Base-by-base conservation (phyloP, 2,329 filamentous ascomycete species). In the Epichloe festucae region DNA sequence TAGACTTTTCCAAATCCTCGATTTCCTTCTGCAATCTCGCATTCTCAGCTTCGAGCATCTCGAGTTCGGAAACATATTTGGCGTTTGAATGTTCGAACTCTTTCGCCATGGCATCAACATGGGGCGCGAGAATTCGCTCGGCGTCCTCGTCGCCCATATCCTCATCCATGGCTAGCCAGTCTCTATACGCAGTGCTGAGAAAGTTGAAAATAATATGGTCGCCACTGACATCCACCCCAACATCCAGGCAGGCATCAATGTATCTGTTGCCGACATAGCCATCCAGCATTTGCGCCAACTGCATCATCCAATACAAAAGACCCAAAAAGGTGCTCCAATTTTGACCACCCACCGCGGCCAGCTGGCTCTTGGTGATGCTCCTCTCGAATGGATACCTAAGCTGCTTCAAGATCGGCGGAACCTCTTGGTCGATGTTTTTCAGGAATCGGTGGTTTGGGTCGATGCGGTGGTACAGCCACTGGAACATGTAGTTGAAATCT, bases 281-380 rank as follows among this genome's bases (percentile, higher is more conserved):
- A 55, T 97, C 90, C 63, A 97, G 80, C 84, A 97, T 95, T 59
- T 91, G 84, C 4, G 89, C 88, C 49, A 98, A 74, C 67, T 97
- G 90, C 91, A 98, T 95, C 82, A 98, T 91, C 93, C 93, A 98
- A 70, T 98, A 90, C 48, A 98, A 75, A 65, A 98, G 73, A 0
- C 90, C 93, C 12, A 98, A 73, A 62, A 98, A 97, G 0, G 89
- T 93, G 55, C 86, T 86, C 93, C 93, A 98, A 64, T 97, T 97
- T 68, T 95, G 89, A 3, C 90, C 91, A 57, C 93, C 93, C 0
- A 97, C 93, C 2, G 94, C 93, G 0, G 89, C 82, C 53, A 98
- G 89, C 63, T 95, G 89, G 49, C 89, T 95, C 68, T 97, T 98
- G 51, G 89, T 95, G 60, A 98, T 97, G 62, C 84, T 90, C 67